phyloP scores from a whole-genome alignment of 78 protist genomes.

The Dictyostelium purpureum region DNA sequence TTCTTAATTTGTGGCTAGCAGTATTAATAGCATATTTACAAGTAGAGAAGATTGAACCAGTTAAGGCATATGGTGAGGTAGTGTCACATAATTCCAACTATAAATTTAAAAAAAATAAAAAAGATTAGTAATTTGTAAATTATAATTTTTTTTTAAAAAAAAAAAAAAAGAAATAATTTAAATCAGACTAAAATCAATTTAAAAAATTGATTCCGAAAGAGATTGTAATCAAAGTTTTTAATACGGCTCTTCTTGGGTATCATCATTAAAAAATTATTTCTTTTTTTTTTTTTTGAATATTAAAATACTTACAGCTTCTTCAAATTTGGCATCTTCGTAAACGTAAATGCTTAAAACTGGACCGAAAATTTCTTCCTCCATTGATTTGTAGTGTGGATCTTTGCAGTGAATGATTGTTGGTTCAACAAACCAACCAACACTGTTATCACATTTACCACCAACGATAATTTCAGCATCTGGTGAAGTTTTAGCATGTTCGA shows the following conservation, averaged over 20 bases:
- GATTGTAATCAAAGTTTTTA: conserved; percentile 69
- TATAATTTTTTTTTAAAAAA: not conserved
- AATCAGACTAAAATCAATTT: not conserved
- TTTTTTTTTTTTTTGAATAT: not conserved
- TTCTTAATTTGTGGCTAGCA: conserved; percentile 54
- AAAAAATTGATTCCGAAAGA: conserved; percentile 32
- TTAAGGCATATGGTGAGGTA: conserved; percentile 91
- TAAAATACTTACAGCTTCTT: conserved; percentile 60
- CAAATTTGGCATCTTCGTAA: conserved; percentile 83
- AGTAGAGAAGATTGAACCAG: conserved; percentile 91
- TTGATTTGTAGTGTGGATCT: conserved; percentile 83
- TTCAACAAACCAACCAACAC: conserved; percentile 92
- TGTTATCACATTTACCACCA: conserved; percentile 88
- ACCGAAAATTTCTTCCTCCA: conserved; percentile 96
- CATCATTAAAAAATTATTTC: conserved; percentile 19
- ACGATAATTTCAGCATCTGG: conserved; percentile 81
- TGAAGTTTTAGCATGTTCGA: conserved; percentile 89
- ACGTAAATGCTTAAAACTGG: conserved; percentile 94
- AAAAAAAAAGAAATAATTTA: not conserved
- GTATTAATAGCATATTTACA: conserved; percentile 64
- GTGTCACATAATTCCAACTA: conserved; percentile 63
- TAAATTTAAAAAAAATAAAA: not conserved
- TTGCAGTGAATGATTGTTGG: conserved; percentile 92
- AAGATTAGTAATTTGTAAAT: not conserved
- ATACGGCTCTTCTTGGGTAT: conserved; percentile 80